Evolutionary conservation across 495 filamentous ascomycete species (phyloP), one percentile per base, ranked within the genome.

Genomic region (Penicillium bialowiezense): DNA sequence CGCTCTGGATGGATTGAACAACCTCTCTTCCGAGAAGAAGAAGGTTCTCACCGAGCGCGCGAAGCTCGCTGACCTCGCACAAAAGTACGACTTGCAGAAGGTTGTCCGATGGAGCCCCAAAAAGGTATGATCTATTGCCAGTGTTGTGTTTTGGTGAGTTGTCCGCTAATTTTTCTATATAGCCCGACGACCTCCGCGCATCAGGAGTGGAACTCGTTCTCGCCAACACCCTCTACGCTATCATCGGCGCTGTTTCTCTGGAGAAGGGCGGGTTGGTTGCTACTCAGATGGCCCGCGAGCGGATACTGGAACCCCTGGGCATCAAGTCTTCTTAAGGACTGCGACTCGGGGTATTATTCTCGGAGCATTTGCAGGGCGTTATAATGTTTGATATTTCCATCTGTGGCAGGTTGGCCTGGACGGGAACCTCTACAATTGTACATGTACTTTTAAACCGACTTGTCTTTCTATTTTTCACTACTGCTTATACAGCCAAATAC

Each of bases 31-130:
- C 5, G 69, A 63, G 26, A 80, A 83, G 4, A 81, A 77, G 56
- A 72, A 79, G 28, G 60, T 80, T 10, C 68, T 87, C 33, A 67
- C 81, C 17, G 70, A 77, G 29, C 80, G 80, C 37, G 58, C 69
- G 6, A 84, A 87, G 59, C 52, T 95, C 36, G 77, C 82, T 35
- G 67, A 74, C 38, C 64, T 97, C 44, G 89, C 85, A 20, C 57
- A 75, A 17, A 75, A 80, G n/a, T 83, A 88, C 43, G 85, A 89
- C 2, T 62, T 97, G 57, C 54, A 73, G 36, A 73, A 76, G 7
- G 90, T 97, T 15, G 63, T 92, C 51, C 79, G 93, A 69, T 98
- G 93, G 93, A 87, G 85, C 56, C 93, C 93, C 12, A 81, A 78
- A 62, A 76, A 83, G 68, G 91, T 96, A 41, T 55, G 50, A 1